phyloP scores from a whole-genome alignment of 1,284 basidiomycete species.

The Coniferiporia sulphurascens region DNA sequence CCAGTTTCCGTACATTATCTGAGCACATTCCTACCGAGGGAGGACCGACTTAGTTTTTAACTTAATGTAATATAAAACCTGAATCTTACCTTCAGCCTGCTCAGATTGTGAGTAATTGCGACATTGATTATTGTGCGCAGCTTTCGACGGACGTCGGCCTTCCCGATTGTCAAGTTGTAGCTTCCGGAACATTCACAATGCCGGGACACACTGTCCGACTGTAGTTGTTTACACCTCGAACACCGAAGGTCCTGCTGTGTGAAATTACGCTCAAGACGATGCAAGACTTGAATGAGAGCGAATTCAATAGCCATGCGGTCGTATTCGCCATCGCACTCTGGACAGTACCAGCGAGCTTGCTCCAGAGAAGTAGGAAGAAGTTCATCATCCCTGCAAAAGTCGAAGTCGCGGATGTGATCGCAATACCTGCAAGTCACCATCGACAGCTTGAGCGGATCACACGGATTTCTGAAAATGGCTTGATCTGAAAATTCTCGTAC shows the following conservation, averaged over 20 bases:
- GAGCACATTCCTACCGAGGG: slow-evolving; percentile 21
- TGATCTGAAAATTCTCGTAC: slow-evolving; percentile 85
- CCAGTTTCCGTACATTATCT: slow-evolving; percentile 22
- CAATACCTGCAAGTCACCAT: slow-evolving; percentile 92
- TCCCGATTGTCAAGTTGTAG: slow-evolving; percentile 68
- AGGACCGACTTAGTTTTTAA: background rate
- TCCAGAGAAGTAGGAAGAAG: slow-evolving; percentile 60
- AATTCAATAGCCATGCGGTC: slow-evolving; percentile 85
- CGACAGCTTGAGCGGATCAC: slow-evolving; percentile 82
- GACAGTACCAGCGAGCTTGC: slow-evolving; percentile 59
- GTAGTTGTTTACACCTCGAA: slow-evolving; percentile 83
- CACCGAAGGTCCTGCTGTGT: slow-evolving; percentile 90
- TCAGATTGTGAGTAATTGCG: slow-evolving; percentile 65
- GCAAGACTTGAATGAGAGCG: slow-evolving; percentile 75
- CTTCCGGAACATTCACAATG: slow-evolving; percentile 88
- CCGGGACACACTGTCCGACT: slow-evolving; percentile 79
- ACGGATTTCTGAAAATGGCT: slow-evolving; percentile 87
- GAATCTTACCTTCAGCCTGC: slow-evolving; percentile 54
- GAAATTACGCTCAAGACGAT: slow-evolving; percentile 68
- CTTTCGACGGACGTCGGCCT: slow-evolving; percentile 63
- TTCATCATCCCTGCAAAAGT: slow-evolving; percentile 92
- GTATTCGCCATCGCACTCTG: slow-evolving; percentile 80
- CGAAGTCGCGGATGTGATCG: slow-evolving; percentile 86
- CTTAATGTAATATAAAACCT: background rate
- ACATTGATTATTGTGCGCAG: slow-evolving; percentile 80